Conservation (phyloP, 331 rosid species). For the Telfairia occidentalis region DNA sequence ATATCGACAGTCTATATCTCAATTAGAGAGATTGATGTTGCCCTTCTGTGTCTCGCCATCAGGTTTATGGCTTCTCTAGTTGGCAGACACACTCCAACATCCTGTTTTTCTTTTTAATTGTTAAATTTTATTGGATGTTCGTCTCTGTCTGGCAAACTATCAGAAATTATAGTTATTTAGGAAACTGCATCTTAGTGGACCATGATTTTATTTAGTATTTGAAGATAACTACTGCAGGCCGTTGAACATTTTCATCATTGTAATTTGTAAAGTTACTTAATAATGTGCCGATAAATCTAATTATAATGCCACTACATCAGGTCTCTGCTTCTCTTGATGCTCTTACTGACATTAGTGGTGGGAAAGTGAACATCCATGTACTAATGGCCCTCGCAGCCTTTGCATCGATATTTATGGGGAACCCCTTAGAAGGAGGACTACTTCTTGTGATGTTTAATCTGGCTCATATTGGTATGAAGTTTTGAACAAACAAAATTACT, state of each 20-base stretch:
- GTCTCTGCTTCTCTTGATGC: slow-evolving; percentile 94
- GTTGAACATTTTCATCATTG: neutral
- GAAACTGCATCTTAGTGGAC: neutral
- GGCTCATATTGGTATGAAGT: slow-evolving; percentile 78
- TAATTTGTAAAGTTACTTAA: neutral
- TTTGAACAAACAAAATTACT: neutral
- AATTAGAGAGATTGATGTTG: neutral
- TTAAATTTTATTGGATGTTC: neutral
- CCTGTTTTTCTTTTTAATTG: neutral
- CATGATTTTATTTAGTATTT: neutral
- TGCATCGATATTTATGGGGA: slow-evolving; percentile 88
- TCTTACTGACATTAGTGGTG: slow-evolving; percentile 60
- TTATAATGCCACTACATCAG: slow-evolving; percentile 24
- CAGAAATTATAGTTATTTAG: neutral
- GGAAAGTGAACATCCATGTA: slow-evolving; percentile 89
- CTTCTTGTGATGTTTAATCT: slow-evolving; percentile 95
- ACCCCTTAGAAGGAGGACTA: slow-evolving; percentile 87
- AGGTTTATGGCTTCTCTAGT: slow-evolving; percentile 1
- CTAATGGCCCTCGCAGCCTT: slow-evolving; percentile 93
- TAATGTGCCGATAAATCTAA: slow-evolving; percentile 6
- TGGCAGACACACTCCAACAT: neutral
- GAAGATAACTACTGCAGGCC: neutral
- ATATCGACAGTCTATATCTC: neutral
- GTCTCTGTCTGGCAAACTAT: neutral
- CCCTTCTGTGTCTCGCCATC: neutral